phyloP scores from a whole-genome alignment of 441 rosid genomes.

The Erodium trifolium region DNA sequence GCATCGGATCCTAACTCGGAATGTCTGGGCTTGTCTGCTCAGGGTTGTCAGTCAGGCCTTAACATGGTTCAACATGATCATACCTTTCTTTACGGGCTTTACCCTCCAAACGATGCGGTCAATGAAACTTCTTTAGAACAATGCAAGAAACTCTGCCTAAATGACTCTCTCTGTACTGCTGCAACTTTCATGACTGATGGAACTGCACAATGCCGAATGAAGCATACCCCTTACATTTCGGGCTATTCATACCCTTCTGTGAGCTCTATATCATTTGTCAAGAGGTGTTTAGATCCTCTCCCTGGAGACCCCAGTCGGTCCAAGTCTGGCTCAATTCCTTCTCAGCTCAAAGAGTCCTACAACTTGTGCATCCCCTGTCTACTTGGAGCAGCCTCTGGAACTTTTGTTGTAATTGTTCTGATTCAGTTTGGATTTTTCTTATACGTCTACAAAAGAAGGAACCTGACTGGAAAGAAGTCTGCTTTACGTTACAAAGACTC shows the following conservation, averaged over 20 bases:
- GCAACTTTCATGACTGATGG: conserved; percentile 54
- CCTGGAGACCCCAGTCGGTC: conserved; percentile 42
- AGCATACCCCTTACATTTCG: conserved; percentile 32
- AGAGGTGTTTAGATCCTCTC: conserved; percentile 56
- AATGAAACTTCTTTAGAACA: conserved; percentile 33
- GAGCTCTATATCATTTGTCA: conserved; percentile 54
- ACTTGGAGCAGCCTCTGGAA: conserved; percentile 45
- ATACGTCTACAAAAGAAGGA: conserved; percentile 43
- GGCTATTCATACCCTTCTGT: conserved; percentile 58
- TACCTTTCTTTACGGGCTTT: conserved; percentile 51
- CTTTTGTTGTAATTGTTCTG: conserved; percentile 34
- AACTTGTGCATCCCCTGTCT: conserved; percentile 50
- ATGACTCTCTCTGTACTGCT: conserved; percentile 41
- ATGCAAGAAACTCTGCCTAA: conserved; percentile 46
- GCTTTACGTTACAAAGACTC: conserved; percentile 29
- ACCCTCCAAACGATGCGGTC: conserved; percentile 46
- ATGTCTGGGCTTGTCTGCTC: conserved; percentile 42
- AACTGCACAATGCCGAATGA: conserved; percentile 36
- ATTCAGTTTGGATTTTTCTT: conserved; percentile 45
- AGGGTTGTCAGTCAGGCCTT: conserved; percentile 33
- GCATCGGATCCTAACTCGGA: conserved; percentile 25
- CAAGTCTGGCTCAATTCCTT: conserved; percentile 16
- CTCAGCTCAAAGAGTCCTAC: conserved; percentile 19
- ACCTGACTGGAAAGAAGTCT: conserved; percentile 33
- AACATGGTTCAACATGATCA: conserved; percentile 37